Evolutionary conservation across 768 basidiomycete species (phyloP).

Genomic region (Podaxis mareebaensis): DNA sequence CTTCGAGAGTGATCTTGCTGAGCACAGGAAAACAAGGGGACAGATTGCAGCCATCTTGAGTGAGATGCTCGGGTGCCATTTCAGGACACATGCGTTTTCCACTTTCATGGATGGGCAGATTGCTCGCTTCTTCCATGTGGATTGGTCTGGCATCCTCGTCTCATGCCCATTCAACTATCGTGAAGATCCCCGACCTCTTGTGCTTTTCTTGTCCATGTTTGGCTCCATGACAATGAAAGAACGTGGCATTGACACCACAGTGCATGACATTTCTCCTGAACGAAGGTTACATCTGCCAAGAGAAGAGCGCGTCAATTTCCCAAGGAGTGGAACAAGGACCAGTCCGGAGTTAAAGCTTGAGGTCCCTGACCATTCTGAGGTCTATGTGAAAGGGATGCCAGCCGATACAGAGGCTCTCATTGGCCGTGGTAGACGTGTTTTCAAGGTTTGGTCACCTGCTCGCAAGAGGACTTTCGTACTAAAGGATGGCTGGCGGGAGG

Average conservation of each 20-base stretch:
- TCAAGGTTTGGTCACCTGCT: constrained; percentile 18
- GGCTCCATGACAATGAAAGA: constrained; percentile 11
- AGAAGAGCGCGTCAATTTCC: constrained; percentile 14
- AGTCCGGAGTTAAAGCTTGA: too few species aligned
- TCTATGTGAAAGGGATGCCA: neutral
- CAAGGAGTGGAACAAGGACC: too few species aligned
- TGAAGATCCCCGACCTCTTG: constrained; percentile 21
- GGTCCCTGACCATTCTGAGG: neutral
- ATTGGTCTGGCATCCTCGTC: constrained; percentile 33
- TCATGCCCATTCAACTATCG: constrained; percentile 27
- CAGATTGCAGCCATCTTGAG: constrained; percentile 26
- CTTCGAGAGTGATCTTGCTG: neutral
- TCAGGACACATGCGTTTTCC: constrained; percentile 28
- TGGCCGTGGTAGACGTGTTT: constrained; percentile 26
- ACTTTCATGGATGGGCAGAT: constrained; percentile 25
- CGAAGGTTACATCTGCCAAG: constrained; percentile 3
- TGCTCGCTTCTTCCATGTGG: constrained; percentile 32
- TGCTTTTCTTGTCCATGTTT: constrained; percentile 32
- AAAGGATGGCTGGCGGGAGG: constrained; percentile 32
- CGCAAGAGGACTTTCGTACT: constrained; percentile 21
- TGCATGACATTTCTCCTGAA: constrained; percentile 15
- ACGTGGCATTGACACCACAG: constrained; percentile 30
- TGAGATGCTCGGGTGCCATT: constrained; percentile 26
- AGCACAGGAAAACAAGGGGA: constrained; percentile 18
- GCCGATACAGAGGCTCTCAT: constrained; percentile 21